Evolutionary conservation across 1,139 yeast species (phyloP), one percentile per base, ranked within the genome.

Genomic region (Nakaseomyces uthaithaninus): DNA sequence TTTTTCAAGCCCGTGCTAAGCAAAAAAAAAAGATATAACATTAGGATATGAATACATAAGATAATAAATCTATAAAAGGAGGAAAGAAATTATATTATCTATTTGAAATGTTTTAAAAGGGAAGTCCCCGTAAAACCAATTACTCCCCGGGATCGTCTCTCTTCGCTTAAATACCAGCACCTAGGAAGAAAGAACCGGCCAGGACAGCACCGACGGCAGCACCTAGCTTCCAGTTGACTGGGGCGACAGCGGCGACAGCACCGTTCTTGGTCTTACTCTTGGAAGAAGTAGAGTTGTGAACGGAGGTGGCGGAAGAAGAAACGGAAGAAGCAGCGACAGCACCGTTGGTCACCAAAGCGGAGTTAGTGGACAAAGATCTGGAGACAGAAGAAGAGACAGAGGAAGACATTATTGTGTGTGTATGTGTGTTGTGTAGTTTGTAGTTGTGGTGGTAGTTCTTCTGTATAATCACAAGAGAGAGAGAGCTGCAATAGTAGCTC

Each of bases 181-280:
- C 60, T 34, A 59, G 41, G 39, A 55, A 48, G 47, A 55, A 56
- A 27, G 61, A 57, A 39, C 60, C 61, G 33, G 51, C 52, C 39
- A 57, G 46, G 39, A 52, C 51, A 27, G 55, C 54, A 42, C 57
- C 56, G 42, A 57, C 28, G 19, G 55, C 53, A 31, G 49, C 49
- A 44, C 60, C 61, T 45, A 47, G 52, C 41, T 58, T 58, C 59
- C 59, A 56, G 35, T 59, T 54, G 42, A 58, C 40, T n/a, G n/a
- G 8, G 27, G 23, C 17, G 42, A 18, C 17, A 22, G 36, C 20
- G 19, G 40, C 15, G 16, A 11, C 20, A 27, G 44, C 18, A n/a
- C 43, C 16, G 36, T 46, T n/a, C n/a, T n/a, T n/a, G n/a, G n/a
- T n/a, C n/a, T n/a, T 24, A 20, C 26, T 14, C 38, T 35, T 17